These are phyloP conservation scores for Dictyostelium discoideum DNA, from an alignment of 78 protist species.

Conservation along the genomic window dicty_2.7 NC_007090.3:3958501-3959000, in stretches of 20 bases:
- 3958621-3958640: slow-evolving; percentile 22
- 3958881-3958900: slow-evolving; percentile 81
- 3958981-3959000: slow-evolving; percentile 85
- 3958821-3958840: slow-evolving; percentile 78
- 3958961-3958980: slow-evolving; percentile 88
- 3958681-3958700: slow-evolving; percentile 58
- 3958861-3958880: neutral
- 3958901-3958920: slow-evolving; percentile 87
- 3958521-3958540: slow-evolving; percentile 91
- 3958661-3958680: slow-evolving; percentile 62
- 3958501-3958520: slow-evolving; percentile 88
- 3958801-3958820: slow-evolving; percentile 57
- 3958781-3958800: slow-evolving; percentile 89
- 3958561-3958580: slow-evolving; percentile 74
- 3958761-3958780: slow-evolving; percentile 87
- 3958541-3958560: slow-evolving; percentile 68
- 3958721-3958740: neutral
- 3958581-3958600: slow-evolving; percentile 38
- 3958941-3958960: slow-evolving; percentile 65
- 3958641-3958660: slow-evolving; percentile 85
- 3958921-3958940: slow-evolving; percentile 86
- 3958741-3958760: slow-evolving; percentile 86
- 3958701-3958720: slow-evolving; percentile 21
- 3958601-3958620: neutral
- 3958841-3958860: slow-evolving; percentile 81